Conservation (phyloP, 1,284 basidiomycete species). For the Stereum hirsutum region DNA sequence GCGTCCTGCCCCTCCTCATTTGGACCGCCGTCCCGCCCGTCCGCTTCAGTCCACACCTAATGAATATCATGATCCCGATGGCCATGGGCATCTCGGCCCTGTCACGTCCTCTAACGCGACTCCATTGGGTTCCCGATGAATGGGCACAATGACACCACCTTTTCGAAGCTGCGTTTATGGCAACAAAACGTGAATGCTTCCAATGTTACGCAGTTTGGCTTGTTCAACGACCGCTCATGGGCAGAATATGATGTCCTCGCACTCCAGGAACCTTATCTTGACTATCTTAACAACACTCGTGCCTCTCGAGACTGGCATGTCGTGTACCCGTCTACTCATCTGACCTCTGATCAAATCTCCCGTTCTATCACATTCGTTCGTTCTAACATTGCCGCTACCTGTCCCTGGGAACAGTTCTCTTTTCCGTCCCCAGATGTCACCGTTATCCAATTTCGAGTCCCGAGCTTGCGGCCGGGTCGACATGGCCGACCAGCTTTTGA, state of each 20-base stretch:
- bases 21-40: no score
- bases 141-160: no score
- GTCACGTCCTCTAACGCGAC: no score
- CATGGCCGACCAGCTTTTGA: no score
- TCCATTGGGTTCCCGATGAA: no score
- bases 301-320: neutral
- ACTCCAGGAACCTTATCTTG: constrained; percentile 2
- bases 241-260: neutral
- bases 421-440: neutral
- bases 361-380: neutral
- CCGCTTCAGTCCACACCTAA: no score
- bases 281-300: neutral
- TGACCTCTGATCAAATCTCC: neutral
- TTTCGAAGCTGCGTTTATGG: no score
- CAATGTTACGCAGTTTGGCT: neutral
- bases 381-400: neutral
- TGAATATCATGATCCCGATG: no score
- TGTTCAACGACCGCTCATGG: neutral
- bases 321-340: neutral
- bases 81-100: no score
- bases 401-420: neutral
- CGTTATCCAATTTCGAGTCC: neutral
- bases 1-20: neutral
- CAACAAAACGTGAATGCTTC: neutral
- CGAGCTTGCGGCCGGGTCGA: no score